Conservation (phyloP, 495 filamentous ascomycete genomes). For the Venustampulla echinocandica region DNA sequence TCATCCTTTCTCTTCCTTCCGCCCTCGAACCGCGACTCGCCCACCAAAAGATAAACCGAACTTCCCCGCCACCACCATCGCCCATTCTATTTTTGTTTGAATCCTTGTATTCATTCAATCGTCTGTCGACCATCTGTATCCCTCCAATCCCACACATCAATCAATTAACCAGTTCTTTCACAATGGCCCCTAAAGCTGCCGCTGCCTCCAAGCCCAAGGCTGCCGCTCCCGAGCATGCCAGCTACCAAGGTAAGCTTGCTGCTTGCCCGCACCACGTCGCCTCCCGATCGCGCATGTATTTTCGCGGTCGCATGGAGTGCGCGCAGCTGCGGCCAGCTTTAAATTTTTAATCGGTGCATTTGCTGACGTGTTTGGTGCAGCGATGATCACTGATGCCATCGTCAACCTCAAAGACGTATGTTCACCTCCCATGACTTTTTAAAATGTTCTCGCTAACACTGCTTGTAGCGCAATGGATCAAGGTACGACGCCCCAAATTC, state of each 20-base stretch:
- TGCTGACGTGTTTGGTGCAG: constrained; percentile 34
- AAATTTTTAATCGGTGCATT: not conserved
- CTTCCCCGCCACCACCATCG: not conserved
- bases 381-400: constrained; percentile 63
- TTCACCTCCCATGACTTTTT: constrained; percentile 19
- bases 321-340: constrained; percentile 9
- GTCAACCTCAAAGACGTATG: constrained; percentile 44
- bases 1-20: not conserved
- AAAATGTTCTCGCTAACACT: constrained; percentile 11
- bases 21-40: not conserved
- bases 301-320: not conserved
- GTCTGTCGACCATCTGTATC: not conserved
- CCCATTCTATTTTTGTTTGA: not conserved
- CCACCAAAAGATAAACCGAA: not conserved
- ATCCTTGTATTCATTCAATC: constrained; percentile 13
- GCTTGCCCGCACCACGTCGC: constrained; percentile 15
- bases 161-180: constrained; percentile 7
- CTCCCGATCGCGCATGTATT: constrained; percentile 2
- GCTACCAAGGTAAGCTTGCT: constrained; percentile 19
- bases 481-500: constrained; percentile 51
- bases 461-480: constrained; percentile 38
- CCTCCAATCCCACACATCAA: constrained; percentile 5
- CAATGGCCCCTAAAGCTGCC: constrained; percentile 22
- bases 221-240: constrained; percentile 17
- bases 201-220: constrained; percentile 17